phyloP scores from a whole-genome alignment of 2,329 filamentous ascomycete genomes.

The Cercospora citrullina region DNA sequence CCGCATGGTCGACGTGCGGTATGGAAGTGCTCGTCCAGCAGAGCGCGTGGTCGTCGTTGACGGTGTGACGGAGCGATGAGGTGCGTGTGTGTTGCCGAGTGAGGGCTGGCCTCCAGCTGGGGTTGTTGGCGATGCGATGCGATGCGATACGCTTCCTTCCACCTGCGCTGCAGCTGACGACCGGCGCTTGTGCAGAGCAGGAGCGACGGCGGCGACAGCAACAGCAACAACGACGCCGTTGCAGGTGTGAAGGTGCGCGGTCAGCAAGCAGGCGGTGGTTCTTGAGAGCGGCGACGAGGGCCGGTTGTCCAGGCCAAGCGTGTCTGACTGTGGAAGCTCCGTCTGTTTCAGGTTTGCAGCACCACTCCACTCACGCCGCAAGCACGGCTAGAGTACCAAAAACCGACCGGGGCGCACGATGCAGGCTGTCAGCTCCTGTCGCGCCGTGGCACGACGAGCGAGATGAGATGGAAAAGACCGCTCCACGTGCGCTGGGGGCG shows the following conservation, averaged over 20 bases:
- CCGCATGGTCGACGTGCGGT: conserved; percentile 12
- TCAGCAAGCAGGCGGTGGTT: background rate
- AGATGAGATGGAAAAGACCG: background rate
- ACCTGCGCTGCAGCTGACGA: background rate
- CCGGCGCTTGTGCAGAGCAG: conserved; percentile 4
- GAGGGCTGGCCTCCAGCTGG: background rate
- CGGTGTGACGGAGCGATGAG: background rate
- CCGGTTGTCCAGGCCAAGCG: background rate
- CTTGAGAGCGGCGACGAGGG: background rate
- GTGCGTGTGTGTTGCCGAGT: background rate
- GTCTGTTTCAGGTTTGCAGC: conserved; percentile 10
- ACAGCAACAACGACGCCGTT: background rate
- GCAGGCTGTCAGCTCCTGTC: background rate
- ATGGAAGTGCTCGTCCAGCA: background rate
- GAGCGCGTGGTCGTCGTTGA: background rate
- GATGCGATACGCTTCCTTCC: background rate
- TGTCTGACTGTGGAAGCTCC: conserved; percentile 6
- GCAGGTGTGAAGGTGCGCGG: background rate
- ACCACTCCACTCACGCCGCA: background rate
- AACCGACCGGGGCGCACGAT: background rate
- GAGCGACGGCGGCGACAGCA: background rate
- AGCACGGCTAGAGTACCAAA: background rate
- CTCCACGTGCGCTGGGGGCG: background rate
- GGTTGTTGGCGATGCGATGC: background rate
- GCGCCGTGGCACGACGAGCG: background rate